These are phyloP conservation scores for Solanum dulcamara DNA, from an alignment of 257 asterid genomes.

Conservation along the genomic window DNA sequence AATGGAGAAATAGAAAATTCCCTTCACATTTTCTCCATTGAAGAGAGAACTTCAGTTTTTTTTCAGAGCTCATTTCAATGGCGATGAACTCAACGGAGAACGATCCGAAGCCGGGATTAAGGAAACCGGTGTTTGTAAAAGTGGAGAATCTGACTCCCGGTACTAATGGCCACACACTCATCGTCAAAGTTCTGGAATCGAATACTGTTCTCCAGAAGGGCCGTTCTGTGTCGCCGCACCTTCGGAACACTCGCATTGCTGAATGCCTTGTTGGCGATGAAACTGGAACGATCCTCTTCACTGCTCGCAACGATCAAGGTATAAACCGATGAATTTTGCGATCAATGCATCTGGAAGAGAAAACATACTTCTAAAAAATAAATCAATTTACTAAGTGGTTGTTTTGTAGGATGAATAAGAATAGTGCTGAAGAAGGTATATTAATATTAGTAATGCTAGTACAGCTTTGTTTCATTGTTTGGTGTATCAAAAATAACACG, in stretches of 20 bases:
- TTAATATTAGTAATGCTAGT: no score
- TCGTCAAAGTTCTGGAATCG: constrained; percentile 43
- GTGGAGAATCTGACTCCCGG: constrained; percentile 50
- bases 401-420: neutral
- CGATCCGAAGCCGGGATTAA: constrained; percentile 9
- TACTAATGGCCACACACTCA: constrained; percentile 51
- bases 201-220: constrained; percentile 33
- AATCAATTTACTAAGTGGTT: neutral
- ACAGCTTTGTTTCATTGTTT: no score
- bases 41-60: neutral
- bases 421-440: neutral
- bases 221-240: constrained; percentile 31
- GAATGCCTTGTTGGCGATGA: constrained; percentile 81
- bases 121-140: constrained; percentile 64
- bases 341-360: neutral
- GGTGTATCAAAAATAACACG: no score
- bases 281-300: constrained; percentile 57
- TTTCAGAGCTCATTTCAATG: constrained; percentile 12
- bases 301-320: constrained; percentile 86
- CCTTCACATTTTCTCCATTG: neutral
- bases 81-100: constrained; percentile 7
- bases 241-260: constrained; percentile 46
- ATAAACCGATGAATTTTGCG: neutral
- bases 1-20: neutral
- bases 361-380: no score